phyloP scores from a whole-genome alignment of 768 basidiomycete species.

The Naematelia aurantialba region DNA sequence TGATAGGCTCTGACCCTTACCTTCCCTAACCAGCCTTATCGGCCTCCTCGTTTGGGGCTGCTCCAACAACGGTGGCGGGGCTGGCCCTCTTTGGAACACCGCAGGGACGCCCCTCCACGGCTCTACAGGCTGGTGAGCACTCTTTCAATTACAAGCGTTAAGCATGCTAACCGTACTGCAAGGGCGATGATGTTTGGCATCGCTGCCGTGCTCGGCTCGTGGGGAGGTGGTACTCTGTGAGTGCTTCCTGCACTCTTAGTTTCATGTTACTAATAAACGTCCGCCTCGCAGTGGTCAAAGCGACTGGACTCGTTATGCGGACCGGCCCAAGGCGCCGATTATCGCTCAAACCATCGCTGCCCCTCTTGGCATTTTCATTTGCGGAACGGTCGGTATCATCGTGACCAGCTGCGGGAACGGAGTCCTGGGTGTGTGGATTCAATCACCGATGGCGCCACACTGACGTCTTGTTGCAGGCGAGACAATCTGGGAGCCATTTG shows the following conservation, averaged over 20 bases:
- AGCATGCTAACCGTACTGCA: conserved; percentile 11
- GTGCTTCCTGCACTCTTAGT: conserved; percentile 33
- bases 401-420: conserved; percentile 19
- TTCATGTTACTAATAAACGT: conserved; percentile 7
- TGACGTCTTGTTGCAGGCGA: background rate
- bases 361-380: conserved; percentile 15
- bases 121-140: too few relatives aligned
- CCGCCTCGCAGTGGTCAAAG: conserved; percentile 13
- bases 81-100: conserved; percentile 20
- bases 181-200: conserved; percentile 29
- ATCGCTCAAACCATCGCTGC: conserved; percentile 21
- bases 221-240: conserved; percentile 26
- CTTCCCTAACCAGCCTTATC: conserved; percentile 17
- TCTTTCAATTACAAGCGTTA: too few relatives aligned
- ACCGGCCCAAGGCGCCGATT: conserved; percentile 3
- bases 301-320: conserved; percentile 14
- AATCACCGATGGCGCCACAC: conserved; percentile 16
- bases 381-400: conserved; percentile 32
- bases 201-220: conserved; percentile 20
- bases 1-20: too few relatives aligned
- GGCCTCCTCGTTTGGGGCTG: conserved; percentile 19
- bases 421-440: conserved; percentile 21
- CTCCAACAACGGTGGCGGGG: conserved; percentile 16
- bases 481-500: conserved; percentile 10
- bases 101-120: background rate